Evolutionary conservation across 1,284 basidiomycete species (phyloP), one percentile per base, ranked within the genome.

Genomic region (Dichomitus squalens): DNA sequence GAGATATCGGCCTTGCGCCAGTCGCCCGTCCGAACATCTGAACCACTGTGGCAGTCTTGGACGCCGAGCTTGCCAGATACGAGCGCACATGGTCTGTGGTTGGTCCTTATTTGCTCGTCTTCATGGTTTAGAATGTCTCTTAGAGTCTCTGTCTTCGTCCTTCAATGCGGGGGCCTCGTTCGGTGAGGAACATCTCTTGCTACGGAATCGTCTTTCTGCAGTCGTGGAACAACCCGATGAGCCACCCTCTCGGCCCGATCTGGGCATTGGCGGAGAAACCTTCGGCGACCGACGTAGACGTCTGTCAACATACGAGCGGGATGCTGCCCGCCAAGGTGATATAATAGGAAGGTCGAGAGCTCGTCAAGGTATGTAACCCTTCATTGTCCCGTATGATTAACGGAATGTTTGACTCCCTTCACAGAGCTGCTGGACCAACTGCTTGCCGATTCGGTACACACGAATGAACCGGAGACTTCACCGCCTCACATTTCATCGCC

Each of bases 1-100:
- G 59, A 60, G 54, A 61, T 64, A 39, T 46, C 59, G 11, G 57
- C 52, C 7, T 21, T 64, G 25, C 62, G 62, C 7, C 53, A 52
- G 31, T 59, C 59, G 16, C 61, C 58, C n/a, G 36, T 40, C 20
- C 44, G 33, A 7, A 36, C 36, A 27, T n/a, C 54, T 47, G 31
- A 44, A 34, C 27, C 43, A 29, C 18, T 41, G 40, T 49, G 53
- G 50, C 20, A 50, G 31, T 23, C 44, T 21, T 49, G 52, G 44
- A 43, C 41, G 3, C 18, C 18, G 18, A 29, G 18, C 31, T 5
- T 33, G 29, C n/a, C 27, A 18, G n/a, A 33, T 21, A 6, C 20
- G n/a, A 20, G 29, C 1, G 18, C 27, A 4, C 18, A 47, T 33
- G 29, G 44, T 47, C 2, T 18, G 44, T 47, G 44, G 44, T 14